phyloP scores from a whole-genome alignment of 2,329 filamentous ascomycete genomes.

The Fusarium cicatricum region DNA sequence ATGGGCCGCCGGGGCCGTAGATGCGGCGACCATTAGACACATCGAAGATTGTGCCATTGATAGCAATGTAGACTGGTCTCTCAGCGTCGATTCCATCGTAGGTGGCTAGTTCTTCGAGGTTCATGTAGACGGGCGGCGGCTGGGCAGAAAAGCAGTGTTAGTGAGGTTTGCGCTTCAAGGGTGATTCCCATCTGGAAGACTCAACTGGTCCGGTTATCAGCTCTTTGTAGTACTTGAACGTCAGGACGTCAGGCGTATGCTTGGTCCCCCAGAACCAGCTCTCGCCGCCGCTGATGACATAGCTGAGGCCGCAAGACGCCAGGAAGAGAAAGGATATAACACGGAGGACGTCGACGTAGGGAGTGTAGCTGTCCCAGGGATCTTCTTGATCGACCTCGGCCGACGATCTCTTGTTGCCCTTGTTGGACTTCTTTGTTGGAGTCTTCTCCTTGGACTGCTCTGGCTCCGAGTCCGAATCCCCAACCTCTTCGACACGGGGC shows the following conservation, averaged over 20 bases:
- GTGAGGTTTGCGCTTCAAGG: conserved; percentile 1
- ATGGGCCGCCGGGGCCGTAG: conserved; percentile 86
- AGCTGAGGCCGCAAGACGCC: conserved; percentile 75
- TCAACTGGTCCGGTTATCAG: conserved; percentile 37
- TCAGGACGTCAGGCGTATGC: conserved; percentile 69
- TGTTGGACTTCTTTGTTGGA: conserved; percentile 30
- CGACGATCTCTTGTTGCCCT: conserved; percentile 32
- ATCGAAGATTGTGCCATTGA: conserved; percentile 89
- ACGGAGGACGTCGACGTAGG: conserved; percentile 72
- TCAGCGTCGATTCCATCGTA: conserved; percentile 81
- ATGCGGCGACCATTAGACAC: conserved; percentile 73
- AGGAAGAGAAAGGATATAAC: conserved; percentile 72
- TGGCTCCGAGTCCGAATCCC: conserved; percentile 20
- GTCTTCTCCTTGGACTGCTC: conserved; percentile 38
- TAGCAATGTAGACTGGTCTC: conserved; percentile 87
- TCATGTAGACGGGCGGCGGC: conserved; percentile 72
- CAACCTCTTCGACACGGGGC: conserved; percentile 33
- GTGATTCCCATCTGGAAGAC: conserved; percentile 10
- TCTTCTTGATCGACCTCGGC: conserved; percentile 53
- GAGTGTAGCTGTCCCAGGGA: conserved; percentile 57
- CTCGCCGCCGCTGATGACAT: conserved; percentile 76
- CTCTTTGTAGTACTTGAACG: conserved; percentile 64
- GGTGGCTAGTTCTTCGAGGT: conserved; percentile 73
- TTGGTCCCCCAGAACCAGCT: conserved; percentile 72
- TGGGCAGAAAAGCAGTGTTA: conserved; percentile 40